Percentiles rank a stretch among this genome's conserved stretches.
phyloP scores from a whole-genome alignment of 352 stramenopile genomes.

The Phytopythium mirpurense region DNA sequence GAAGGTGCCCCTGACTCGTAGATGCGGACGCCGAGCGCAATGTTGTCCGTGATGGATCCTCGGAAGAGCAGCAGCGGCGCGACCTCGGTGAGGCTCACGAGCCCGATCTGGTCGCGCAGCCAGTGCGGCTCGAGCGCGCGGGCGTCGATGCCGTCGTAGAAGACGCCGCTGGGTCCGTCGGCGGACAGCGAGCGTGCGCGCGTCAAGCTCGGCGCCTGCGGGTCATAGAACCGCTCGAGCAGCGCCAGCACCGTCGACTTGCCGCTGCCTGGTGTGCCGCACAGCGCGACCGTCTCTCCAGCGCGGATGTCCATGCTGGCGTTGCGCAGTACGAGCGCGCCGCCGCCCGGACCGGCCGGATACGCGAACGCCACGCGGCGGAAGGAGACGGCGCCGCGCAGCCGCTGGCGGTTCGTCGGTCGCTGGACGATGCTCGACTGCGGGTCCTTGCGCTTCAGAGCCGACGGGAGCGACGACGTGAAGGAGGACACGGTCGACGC shows the following conservation, averaged over 20 bases:
- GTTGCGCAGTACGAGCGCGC: slow-evolving; percentile 12
- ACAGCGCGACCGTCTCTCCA: slow-evolving; percentile 28
- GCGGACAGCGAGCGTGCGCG: not conserved
- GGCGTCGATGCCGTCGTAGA: slow-evolving; percentile 76
- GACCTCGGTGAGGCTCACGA: slow-evolving; percentile 44
- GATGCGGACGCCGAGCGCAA: slow-evolving; percentile 42
- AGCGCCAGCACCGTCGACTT: slow-evolving; percentile 53
- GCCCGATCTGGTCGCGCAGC: slow-evolving; percentile 51
- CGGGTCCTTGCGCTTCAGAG: not conserved
- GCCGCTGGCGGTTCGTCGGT: slow-evolving; percentile 11
- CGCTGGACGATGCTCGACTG: slow-evolving; percentile 7
- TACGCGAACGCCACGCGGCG: slow-evolving; percentile 40
- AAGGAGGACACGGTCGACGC: not conserved
- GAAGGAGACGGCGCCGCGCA: slow-evolving; percentile 32
- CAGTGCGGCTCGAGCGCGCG: slow-evolving; percentile 59
- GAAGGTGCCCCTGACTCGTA: not conserved
- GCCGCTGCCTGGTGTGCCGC: slow-evolving; percentile 26
- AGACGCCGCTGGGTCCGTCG: slow-evolving; percentile 33
- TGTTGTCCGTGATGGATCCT: slow-evolving; percentile 65
- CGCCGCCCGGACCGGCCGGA: slow-evolving; percentile 16
- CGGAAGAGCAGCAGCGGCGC: slow-evolving; percentile 30
- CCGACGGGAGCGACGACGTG: not conserved
- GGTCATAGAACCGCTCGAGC: slow-evolving; percentile 73
- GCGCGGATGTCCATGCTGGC: slow-evolving; percentile 16
- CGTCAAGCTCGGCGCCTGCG: slow-evolving; percentile 10